A percentile compares a stretch with the other conserved stretches of the same genome.
These are phyloP conservation scores for Hyaloscypha variabilis DNA, from an alignment of 495 filamentous ascomycete genomes.

Conservation along the genomic window DNA sequence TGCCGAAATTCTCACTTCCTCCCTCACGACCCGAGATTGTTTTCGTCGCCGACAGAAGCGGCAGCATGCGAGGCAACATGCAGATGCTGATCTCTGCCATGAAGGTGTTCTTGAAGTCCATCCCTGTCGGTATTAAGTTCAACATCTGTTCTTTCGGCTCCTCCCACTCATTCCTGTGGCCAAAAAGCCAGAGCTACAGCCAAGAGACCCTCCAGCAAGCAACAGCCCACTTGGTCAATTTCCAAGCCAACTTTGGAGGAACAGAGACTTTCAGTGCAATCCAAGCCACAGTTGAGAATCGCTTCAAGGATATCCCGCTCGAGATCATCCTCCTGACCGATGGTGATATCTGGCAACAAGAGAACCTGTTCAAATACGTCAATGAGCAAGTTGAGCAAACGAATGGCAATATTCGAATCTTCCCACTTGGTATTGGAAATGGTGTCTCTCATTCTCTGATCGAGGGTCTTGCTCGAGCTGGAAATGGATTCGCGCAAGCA, in stretches of 20 bases:
- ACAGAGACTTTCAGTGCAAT: slow-evolving; percentile 65
- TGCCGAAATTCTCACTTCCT: slow-evolving; percentile 64
- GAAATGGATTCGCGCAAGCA: slow-evolving; percentile 66
- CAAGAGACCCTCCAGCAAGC: slow-evolving; percentile 53
- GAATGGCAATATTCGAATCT: slow-evolving; percentile 60
- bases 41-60: slow-evolving; percentile 71
- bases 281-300: slow-evolving; percentile 49
- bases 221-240: slow-evolving; percentile 45
- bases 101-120: slow-evolving; percentile 68
- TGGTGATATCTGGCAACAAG: slow-evolving; percentile 66
- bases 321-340: slow-evolving; percentile 72
- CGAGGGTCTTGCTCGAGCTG: slow-evolving; percentile 67
- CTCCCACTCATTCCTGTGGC: slow-evolving; percentile 58
- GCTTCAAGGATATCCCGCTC: slow-evolving; percentile 54
- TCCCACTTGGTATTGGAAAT: slow-evolving; percentile 66
- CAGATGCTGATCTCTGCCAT: slow-evolving; percentile 58
- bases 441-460: slow-evolving; percentile 64
- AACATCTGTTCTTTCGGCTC: slow-evolving; percentile 76
- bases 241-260: slow-evolving; percentile 63
- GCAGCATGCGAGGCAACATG: slow-evolving; percentile 62
- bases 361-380: slow-evolving; percentile 56
- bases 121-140: slow-evolving; percentile 69
- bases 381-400: slow-evolving; percentile 47
- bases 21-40: slow-evolving; percentile 62
- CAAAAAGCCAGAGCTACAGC: slow-evolving; percentile 56